These are phyloP conservation scores for Amanita molliuscula DNA, from an alignment of 768 basidiomycete species.

Conservation along the genomic window DNA sequence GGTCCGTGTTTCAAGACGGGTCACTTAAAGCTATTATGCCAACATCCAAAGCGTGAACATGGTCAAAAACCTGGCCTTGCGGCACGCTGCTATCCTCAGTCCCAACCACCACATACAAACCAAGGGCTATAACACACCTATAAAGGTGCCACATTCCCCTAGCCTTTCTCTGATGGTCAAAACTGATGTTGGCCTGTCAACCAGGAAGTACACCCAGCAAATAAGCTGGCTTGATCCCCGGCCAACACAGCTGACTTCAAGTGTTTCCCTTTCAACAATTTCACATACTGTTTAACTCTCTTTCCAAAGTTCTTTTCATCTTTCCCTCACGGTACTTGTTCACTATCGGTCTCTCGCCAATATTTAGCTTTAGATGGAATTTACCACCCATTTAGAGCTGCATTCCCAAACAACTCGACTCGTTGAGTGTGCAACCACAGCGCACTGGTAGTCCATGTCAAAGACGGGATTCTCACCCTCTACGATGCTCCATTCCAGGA, in stretches of 20 bases:
- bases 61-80: too few relatives aligned
- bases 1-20: conserved; percentile 81
- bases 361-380: conserved; percentile 84
- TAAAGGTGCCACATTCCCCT: conserved; percentile 60
- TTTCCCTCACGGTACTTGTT: too few relatives aligned
- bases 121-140: too few relatives aligned
- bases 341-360: conserved; percentile 55
- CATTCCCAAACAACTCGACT: conserved; percentile 84
- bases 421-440: too few relatives aligned
- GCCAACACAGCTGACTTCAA: too few relatives aligned
- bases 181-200: conserved; percentile 62
- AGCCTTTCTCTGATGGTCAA: conserved; percentile 46
- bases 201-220: conserved; percentile 43
- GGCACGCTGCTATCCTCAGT: too few relatives aligned
- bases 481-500: conserved; percentile 39
- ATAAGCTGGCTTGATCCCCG: conserved; percentile 45
- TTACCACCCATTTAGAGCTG: conserved; percentile 78
- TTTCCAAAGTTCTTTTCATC: too few relatives aligned
- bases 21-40: conserved; percentile 72
- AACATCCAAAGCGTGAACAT: too few relatives aligned
- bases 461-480: conserved; percentile 45
- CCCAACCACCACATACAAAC: too few relatives aligned
- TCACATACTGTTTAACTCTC: conserved; percentile 76
- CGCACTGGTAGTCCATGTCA: too few relatives aligned
- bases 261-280: conserved; percentile 73